These are phyloP conservation scores for Solanum chacoense DNA, from an alignment of 305 asterid genomes.

Conservation along the genomic window DNA sequence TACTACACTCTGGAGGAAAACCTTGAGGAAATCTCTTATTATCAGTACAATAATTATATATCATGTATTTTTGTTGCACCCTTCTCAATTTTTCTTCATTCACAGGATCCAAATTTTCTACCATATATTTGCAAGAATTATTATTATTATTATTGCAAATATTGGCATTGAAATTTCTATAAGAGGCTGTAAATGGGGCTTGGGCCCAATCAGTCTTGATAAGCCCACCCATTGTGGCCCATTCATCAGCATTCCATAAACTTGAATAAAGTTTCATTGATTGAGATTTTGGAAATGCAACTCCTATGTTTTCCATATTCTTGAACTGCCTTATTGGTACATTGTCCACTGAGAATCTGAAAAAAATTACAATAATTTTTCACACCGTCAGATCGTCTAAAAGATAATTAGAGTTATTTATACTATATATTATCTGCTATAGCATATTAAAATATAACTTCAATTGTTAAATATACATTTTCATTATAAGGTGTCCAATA, in stretches of 20 bases:
- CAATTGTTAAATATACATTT: background rate
- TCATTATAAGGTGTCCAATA: background rate
- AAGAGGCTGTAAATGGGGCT: conserved; percentile 63
- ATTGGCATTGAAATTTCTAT: conserved; percentile 31
- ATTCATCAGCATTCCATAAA: conserved; percentile 66
- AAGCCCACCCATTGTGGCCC: conserved; percentile 66
- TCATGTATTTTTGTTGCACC: conserved; percentile 43
- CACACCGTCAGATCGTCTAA: background rate
- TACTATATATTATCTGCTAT: background rate
- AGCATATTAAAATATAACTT: background rate
- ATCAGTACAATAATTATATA: conserved; percentile 54
- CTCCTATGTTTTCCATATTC: conserved; percentile 31
- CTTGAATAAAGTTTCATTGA: conserved; percentile 56
- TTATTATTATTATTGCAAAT: conserved; percentile 25
- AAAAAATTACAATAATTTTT: background rate
- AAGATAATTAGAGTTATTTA: background rate
- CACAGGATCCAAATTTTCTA: conserved; percentile 29
- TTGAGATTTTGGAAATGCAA: conserved; percentile 44
- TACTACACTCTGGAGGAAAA: conserved; percentile 31
- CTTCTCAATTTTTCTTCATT: conserved; percentile 21
- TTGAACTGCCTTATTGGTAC: conserved; percentile 59
- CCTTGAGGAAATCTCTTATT: conserved; percentile 39
- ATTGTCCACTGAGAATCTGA: conserved; percentile 54
- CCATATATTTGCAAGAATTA: conserved; percentile 16
- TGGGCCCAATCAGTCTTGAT: conserved; percentile 56